Conservation (phyloP, 805 yeast genomes). For the Candida maesae region DNA sequence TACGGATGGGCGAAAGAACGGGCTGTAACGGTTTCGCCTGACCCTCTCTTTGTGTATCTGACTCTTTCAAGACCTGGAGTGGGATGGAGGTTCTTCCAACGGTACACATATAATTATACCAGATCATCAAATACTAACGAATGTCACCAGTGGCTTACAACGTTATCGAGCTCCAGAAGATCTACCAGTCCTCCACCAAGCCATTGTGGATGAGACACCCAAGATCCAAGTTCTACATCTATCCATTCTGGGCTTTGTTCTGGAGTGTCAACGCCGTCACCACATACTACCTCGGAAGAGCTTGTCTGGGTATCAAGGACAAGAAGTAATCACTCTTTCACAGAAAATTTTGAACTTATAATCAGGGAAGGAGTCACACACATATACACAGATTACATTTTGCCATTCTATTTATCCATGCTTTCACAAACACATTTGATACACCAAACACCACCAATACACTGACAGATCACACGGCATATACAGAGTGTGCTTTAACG, state of each 20-base stretch:
- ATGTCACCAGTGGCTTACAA: conserved; percentile 34
- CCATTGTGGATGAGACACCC: conserved; percentile 54
- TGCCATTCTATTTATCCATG: not conserved
- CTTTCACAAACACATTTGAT: not conserved
- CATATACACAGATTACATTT: not conserved
- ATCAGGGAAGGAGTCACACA: not conserved
- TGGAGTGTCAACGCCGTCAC: conserved; percentile 25
- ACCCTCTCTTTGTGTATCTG: too few relatives aligned
- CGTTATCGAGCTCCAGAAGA: conserved; percentile 55
- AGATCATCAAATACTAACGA: conserved; percentile 16
- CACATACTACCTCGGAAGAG: conserved; percentile 51
- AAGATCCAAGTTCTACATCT: conserved; percentile 31
- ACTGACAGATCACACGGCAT: not conserved
- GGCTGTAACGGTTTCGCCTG: too few relatives aligned
- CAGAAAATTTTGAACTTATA: too few relatives aligned
- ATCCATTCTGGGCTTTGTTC: conserved; percentile 31
- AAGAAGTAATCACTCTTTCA: conserved; percentile 20
- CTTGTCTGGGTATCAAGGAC: conserved; percentile 63
- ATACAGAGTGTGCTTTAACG: not conserved
- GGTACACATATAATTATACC: not conserved
- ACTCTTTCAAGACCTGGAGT: not conserved
- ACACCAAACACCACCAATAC: too few relatives aligned
- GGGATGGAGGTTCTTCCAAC: not conserved
- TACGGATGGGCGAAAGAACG: not conserved
- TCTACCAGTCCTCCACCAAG: conserved; percentile 53